Evolutionary conservation across 495 filamentous ascomycete species (phyloP).

Genomic region (Penicillium alfredii): DNA sequence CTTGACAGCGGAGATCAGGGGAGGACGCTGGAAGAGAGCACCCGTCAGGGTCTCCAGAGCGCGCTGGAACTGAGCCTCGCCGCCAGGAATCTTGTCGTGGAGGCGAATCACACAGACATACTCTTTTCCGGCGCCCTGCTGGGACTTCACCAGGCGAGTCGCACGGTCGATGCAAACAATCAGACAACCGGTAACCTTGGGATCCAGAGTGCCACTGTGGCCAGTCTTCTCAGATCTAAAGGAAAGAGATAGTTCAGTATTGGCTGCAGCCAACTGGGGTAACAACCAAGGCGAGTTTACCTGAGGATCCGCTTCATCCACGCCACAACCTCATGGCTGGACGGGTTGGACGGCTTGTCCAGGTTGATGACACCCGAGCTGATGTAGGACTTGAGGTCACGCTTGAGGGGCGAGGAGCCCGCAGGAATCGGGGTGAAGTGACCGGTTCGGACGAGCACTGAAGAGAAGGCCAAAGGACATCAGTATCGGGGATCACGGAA

Average conservation of each 20-base stretch:
- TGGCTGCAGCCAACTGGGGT: neutral
- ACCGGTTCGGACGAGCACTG: conserved; percentile 79
- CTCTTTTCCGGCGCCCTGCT: conserved; percentile 94
- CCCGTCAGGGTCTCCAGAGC: conserved; percentile 93
- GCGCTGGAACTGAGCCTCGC: conserved; percentile 79
- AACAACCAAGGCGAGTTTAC: conserved; percentile 39
- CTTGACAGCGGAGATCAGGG: conserved; percentile 97
- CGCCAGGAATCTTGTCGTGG: conserved; percentile 86
- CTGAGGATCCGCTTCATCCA: conserved; percentile 97
- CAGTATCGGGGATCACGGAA: too few species aligned
- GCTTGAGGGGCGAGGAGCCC: conserved; percentile 77
- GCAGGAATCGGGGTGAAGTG: conserved; percentile 92
- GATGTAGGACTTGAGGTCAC: conserved; percentile 92
- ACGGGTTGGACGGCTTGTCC: conserved; percentile 97
- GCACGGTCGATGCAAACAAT: conserved; percentile 96
- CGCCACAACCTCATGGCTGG: conserved; percentile 95
- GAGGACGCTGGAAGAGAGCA: conserved; percentile 94
- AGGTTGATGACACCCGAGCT: conserved; percentile 96
- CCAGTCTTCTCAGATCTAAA: conserved; percentile 89
- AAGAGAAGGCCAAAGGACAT: too few species aligned
- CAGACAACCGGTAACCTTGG: conserved; percentile 88
- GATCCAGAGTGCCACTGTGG: conserved; percentile 95
- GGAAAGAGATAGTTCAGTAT: conserved; percentile 18
- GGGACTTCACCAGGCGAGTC: conserved; percentile 93
- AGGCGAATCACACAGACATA: conserved; percentile 83